A percentile compares a stretch with the other conserved stretches of the same genome.
Conservation (phyloP, 208 protist genomes). For the Crithidia brevicula region DNA sequence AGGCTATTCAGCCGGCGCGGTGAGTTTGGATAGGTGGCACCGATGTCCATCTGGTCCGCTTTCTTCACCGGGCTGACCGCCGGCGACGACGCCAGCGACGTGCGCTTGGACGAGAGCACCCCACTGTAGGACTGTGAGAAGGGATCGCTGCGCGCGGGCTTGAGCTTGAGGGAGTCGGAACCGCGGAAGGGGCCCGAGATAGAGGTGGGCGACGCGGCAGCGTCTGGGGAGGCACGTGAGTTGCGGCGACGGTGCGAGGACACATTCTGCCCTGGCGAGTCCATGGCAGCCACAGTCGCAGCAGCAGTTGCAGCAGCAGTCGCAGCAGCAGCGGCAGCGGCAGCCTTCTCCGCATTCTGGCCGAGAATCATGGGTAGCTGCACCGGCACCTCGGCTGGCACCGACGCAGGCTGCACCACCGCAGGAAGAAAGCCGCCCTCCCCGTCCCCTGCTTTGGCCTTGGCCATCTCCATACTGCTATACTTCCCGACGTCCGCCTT, state of each 20-base stretch:
- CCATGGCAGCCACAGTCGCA: background rate
- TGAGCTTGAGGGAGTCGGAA: background rate
- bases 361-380: constrained; percentile 29
- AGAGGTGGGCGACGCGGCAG: background rate
- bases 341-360: constrained; percentile 1
- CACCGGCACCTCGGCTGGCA: constrained; percentile 7
- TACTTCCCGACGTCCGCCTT: background rate
- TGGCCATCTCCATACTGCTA: constrained; percentile 1
- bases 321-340: background rate
- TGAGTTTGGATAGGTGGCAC: background rate
- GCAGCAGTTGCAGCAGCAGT: background rate
- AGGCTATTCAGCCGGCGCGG: background rate
- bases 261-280: background rate
- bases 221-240: background rate
- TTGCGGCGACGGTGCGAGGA: background rate
- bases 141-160: background rate
- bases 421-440: constrained; percentile 1
- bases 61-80: constrained; percentile 11
- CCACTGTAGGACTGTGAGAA: constrained; percentile 15
- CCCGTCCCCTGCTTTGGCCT: background rate
- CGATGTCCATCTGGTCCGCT: constrained; percentile 4
- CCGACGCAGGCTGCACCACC: background rate
- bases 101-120: constrained; percentile 13
- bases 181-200: background rate
- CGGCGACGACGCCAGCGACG: constrained; percentile 1